Evolutionary conservation across 495 filamentous ascomycete species (phyloP).

Genomic region (Darksidea phi): DNA sequence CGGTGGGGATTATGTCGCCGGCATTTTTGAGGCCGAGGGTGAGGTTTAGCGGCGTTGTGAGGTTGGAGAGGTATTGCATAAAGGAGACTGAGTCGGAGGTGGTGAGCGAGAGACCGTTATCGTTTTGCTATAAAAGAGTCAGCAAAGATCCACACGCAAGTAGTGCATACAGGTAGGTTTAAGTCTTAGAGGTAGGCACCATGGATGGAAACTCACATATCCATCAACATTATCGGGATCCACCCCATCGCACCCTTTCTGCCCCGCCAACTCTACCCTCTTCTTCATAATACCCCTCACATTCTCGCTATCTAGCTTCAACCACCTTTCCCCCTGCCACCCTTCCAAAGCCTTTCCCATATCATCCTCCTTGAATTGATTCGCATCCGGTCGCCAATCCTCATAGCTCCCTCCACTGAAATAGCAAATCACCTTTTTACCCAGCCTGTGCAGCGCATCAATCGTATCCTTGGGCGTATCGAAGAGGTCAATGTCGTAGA

Average conservation of each 20-base stretch:
- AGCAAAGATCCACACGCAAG: not conserved
- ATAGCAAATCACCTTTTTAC: constrained; percentile 68
- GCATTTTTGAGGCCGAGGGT: constrained; percentile 68
- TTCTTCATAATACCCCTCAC: constrained; percentile 62
- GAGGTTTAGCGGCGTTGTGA: constrained; percentile 50
- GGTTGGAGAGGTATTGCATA: constrained; percentile 57
- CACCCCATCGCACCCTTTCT: constrained; percentile 67
- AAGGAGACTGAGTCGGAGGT: constrained; percentile 56
- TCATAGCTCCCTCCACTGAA: constrained; percentile 69
- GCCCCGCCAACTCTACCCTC: constrained; percentile 55
- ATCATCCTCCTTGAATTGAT: constrained; percentile 52
- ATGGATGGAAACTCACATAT: constrained; percentile 44
- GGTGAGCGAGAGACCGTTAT: constrained; percentile 59
- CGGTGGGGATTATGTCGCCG: constrained; percentile 55
- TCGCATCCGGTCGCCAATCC: constrained; percentile 56
- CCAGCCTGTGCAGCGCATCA: constrained; percentile 47
- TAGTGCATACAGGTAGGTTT: not conserved
- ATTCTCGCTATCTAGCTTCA: constrained; percentile 55
- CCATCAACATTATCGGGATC: constrained; percentile 74
- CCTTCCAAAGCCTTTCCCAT: constrained; percentile 55
- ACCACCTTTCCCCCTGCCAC: constrained; percentile 68
- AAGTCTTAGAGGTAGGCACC: not conserved
- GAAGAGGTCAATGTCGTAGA: constrained; percentile 67
- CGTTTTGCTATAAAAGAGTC: constrained; percentile 38
- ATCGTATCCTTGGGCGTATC: constrained; percentile 51